These are phyloP conservation scores for Fraxinus platypoda DNA, from an alignment of 305 asterid species.

Conservation along the genomic window DNA sequence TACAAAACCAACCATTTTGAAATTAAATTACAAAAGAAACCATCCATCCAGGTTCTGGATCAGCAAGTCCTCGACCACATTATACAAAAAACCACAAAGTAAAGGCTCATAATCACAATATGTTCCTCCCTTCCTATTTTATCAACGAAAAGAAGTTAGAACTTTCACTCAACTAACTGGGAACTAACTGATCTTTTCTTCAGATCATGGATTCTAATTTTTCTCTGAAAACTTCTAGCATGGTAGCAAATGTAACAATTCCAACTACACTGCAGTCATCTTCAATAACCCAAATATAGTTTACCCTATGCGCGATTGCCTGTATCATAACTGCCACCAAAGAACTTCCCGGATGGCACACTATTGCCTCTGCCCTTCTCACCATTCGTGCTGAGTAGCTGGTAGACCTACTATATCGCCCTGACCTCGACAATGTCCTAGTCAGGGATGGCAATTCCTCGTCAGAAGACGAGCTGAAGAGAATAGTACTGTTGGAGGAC, in stretches of 20 bases:
- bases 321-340: constrained; percentile 93
- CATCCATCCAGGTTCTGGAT: neutral
- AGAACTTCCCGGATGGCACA: constrained; percentile 79
- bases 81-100: neutral
- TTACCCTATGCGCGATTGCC: constrained; percentile 76
- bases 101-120: constrained; percentile 44
- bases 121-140: constrained; percentile 18
- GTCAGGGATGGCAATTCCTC: constrained; percentile 53
- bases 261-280: constrained; percentile 67
- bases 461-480: constrained; percentile 40
- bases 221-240: constrained; percentile 53
- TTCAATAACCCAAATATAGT: constrained; percentile 85
- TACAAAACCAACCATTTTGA: neutral
- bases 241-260: constrained; percentile 67
- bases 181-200: neutral
- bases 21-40: neutral
- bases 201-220: constrained; percentile 45
- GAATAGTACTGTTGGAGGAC: neutral
- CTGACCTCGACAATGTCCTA: constrained; percentile 28
- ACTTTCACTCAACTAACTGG: neutral
- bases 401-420: constrained; percentile 37
- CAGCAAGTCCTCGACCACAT: neutral
- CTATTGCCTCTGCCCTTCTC: constrained; percentile 72
- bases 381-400: constrained; percentile 65
- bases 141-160: constrained; percentile 1